phyloP scores from a whole-genome alignment of 164 flowering plant genomes.

The Buxus sempervirens region DNA sequence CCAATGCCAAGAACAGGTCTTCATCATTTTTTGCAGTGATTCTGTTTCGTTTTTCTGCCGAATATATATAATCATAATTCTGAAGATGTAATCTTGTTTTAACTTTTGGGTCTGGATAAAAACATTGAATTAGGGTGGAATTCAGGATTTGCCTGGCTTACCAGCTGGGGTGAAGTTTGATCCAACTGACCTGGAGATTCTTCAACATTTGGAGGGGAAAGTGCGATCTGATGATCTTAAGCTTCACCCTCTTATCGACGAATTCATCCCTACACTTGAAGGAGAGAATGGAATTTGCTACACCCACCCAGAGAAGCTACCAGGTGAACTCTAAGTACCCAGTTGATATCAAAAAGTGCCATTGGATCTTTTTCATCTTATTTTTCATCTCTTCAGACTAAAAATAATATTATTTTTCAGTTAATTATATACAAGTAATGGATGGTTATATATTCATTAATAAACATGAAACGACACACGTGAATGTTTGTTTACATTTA shows the following conservation, averaged over 20 bases:
- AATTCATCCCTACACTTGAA: slow-evolving; percentile 83
- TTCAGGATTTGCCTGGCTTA: slow-evolving; percentile 76
- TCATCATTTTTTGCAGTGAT: background rate
- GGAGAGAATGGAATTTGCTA: slow-evolving; percentile 94
- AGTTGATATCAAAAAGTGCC: too few relatives aligned
- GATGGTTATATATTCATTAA: too few relatives aligned
- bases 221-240: slow-evolving; percentile 44
- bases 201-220: slow-evolving; percentile 85
- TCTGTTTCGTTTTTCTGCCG: background rate
- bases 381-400: too few relatives aligned
- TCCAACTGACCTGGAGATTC: slow-evolving; percentile 81
- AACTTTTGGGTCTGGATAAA: background rate
- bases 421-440: too few relatives aligned
- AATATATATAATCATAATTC: background rate
- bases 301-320: slow-evolving; percentile 91
- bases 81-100: background rate
- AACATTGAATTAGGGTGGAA: slow-evolving; percentile 29
- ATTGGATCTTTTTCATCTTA: too few relatives aligned
- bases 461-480: too few relatives aligned
- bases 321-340: slow-evolving; percentile 51
- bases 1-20: slow-evolving; percentile 53
- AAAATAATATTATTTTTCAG: too few relatives aligned
- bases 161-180: slow-evolving; percentile 98
- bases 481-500: too few relatives aligned
- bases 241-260: slow-evolving; percentile 82